These are phyloP conservation scores for Serendipita sp. DNA, from an alignment of 768 basidiomycete species.

Conservation along the genomic window DNA sequence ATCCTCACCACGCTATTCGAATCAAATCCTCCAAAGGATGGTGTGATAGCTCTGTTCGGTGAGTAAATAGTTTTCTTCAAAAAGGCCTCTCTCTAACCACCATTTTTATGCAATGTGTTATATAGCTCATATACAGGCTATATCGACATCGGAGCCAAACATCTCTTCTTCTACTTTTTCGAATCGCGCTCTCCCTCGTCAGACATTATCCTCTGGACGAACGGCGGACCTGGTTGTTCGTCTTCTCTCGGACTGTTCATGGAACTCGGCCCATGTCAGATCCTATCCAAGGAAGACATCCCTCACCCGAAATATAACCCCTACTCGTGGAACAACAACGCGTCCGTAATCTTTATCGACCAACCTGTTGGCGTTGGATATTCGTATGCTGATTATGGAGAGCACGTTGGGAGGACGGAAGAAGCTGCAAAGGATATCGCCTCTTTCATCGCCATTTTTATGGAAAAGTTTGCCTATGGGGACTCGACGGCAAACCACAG, in stretches of 20 bases:
- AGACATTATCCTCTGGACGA: slow-evolving; percentile 2
- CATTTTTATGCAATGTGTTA: background rate
- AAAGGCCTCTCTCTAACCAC: background rate
- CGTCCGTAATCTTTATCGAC: slow-evolving; percentile 40
- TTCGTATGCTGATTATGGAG: slow-evolving; percentile 52
- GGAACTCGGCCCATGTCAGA: slow-evolving; percentile 40
- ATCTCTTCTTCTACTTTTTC: slow-evolving; percentile 21
- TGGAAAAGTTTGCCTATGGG: slow-evolving; percentile 62
- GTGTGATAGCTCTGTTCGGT: slow-evolving; percentile 26
- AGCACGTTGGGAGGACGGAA: slow-evolving; percentile 58
- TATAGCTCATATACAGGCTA: slow-evolving; percentile 17
- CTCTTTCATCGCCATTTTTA: slow-evolving; percentile 63
- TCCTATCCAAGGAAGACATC: background rate
- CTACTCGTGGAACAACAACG: slow-evolving; percentile 53
- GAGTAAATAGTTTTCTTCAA: background rate
- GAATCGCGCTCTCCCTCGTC: slow-evolving; percentile 15
- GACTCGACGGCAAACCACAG: slow-evolving; percentile 29
- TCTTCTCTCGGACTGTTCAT: slow-evolving; percentile 50
- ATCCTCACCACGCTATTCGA: slow-evolving; percentile 20
- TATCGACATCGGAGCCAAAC: slow-evolving; percentile 25
- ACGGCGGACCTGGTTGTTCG: slow-evolving; percentile 40
- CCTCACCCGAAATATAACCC: slow-evolving; percentile 11
- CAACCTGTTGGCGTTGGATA: slow-evolving; percentile 57
- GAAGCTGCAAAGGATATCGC: slow-evolving; percentile 63
- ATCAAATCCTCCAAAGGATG: slow-evolving; percentile 26